phyloP scores from a whole-genome alignment of 108 stramenopile species.

The Epithemia pelagica region DNA sequence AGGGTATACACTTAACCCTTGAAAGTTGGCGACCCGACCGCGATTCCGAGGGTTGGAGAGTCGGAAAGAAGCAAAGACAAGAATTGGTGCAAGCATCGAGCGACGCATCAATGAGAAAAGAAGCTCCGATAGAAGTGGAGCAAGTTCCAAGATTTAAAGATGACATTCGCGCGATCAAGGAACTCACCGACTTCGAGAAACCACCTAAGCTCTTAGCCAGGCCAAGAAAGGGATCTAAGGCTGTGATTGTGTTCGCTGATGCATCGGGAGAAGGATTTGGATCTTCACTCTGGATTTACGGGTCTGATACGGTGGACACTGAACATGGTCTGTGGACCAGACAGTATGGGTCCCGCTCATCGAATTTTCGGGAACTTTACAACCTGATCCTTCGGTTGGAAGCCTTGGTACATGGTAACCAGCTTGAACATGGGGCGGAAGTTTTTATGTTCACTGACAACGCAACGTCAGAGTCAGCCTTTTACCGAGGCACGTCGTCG shows the following conservation, averaged over 20 bases:
- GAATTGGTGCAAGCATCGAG: too few relatives aligned
- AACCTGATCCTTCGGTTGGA: conserved; percentile 19
- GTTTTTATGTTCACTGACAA: conserved; percentile 41
- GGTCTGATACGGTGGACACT: neutral
- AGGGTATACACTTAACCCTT: conserved; percentile 38
- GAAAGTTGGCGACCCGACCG: conserved; percentile 26
- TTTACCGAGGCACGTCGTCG: conserved; percentile 29
- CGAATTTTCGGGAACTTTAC: conserved; percentile 19
- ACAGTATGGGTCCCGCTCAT: neutral
- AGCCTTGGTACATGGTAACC: neutral
- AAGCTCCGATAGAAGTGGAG: too few relatives aligned
- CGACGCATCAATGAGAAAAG: too few relatives aligned
- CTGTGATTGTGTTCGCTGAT: too few relatives aligned
- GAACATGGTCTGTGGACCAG: conserved; percentile 2
- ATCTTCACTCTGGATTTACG: neutral
- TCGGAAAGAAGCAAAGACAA: too few relatives aligned
- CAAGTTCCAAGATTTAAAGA: too few relatives aligned
- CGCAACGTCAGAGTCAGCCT: conserved; percentile 12
- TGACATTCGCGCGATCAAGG: too few relatives aligned
- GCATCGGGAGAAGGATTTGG: conserved; percentile 37
- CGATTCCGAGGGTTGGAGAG: conserved; percentile 35
- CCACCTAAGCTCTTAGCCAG: too few relatives aligned
- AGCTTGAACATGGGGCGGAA: conserved; percentile 10
- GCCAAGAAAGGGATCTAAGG: too few relatives aligned
- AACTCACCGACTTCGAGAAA: too few relatives aligned